Base-by-base conservation (phyloP, 2,329 filamentous ascomycete species). In the Calcarisporium arbuscula region DNA sequence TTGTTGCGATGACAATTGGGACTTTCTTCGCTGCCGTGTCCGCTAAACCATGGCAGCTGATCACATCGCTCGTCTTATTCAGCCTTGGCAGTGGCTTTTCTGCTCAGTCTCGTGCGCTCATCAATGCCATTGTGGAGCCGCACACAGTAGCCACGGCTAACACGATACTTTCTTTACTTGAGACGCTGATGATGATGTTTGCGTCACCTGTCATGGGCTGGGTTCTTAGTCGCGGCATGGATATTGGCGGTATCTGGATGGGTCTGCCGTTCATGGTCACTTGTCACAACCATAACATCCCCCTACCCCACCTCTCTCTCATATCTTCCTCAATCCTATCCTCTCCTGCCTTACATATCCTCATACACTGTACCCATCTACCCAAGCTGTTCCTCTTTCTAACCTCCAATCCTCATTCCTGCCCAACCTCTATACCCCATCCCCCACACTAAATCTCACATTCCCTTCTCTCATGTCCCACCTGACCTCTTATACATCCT, bases 61-160 rank as follows among this genome's bases (percentile, higher is more conserved):
- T 64, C 4, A 8, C 43, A 12, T 64, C 65, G 2, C 60, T 77
- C 19, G 48, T 69, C 16, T 51, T 70, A 11, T 60, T 63, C 10
- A 64, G 64, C 5, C 40, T 71, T 2, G 72, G 74, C 0, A 44
- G 46, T 11, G 71, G 72, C 6, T 61, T 67, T 29, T 33, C 46
- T 0, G 45, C 65, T 0, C 47, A 74, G 2, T 49, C 68, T 14
- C 62, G 74, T 21, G 68, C 65, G 4, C 51, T 77, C 6, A 49
- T 76, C n/a, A 74, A 68, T 28, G 61, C 63, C 8, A 48, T 77
- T 9, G 68, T 78, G 10, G 70, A 73, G 43, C 60, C 65, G 16
- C 64, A 72, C 38, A 67, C 74, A 5, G 59, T 75, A 10, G 74
- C 70, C 16, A 66, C 67, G 1, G 54, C 76, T 17, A 78, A 76